Conservation (phyloP, 805 yeast species). For the Cyberlindnera euphorbiae region DNA sequence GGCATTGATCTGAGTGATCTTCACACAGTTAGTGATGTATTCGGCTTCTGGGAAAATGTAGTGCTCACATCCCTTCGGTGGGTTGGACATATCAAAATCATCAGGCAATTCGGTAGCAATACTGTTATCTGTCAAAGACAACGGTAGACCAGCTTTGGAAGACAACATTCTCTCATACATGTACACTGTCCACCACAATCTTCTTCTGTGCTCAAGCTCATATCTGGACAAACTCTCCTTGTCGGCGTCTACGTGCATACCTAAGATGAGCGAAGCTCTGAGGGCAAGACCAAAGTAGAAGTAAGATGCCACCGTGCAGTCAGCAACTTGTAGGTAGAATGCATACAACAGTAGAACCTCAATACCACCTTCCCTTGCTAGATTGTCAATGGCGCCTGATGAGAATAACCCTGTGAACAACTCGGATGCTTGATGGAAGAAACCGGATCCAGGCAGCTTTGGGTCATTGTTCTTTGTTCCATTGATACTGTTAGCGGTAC, state of each 20-base stretch:
- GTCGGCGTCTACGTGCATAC: conserved; percentile 81
- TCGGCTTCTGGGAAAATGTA: conserved; percentile 79
- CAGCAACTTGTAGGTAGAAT: conserved; percentile 77
- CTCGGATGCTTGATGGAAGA: conserved; percentile 76
- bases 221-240: conserved; percentile 57
- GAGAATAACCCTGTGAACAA: conserved; percentile 72
- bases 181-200: conserved; percentile 85
- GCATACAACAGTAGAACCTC: conserved; percentile 74
- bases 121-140: conserved; percentile 76
- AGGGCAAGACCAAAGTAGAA: conserved; percentile 76
- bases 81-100: conserved; percentile 61
- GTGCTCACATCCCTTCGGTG: conserved; percentile 55
- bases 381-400: conserved; percentile 73
- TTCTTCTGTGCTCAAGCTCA: conserved; percentile 78
- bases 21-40: conserved; percentile 69
- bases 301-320: conserved; percentile 76
- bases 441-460: conserved; percentile 73
- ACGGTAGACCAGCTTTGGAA: conserved; percentile 76
- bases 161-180: conserved; percentile 80
- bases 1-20: conserved; percentile 75
- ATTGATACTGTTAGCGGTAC: conserved; percentile 63
- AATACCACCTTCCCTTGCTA: conserved; percentile 74
- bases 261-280: conserved; percentile 65
- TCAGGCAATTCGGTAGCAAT: conserved; percentile 73
- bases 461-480: conserved; percentile 35